Conservation (phyloP, 1,139 yeast genomes). For the Eremothecium gossypii region DNA sequence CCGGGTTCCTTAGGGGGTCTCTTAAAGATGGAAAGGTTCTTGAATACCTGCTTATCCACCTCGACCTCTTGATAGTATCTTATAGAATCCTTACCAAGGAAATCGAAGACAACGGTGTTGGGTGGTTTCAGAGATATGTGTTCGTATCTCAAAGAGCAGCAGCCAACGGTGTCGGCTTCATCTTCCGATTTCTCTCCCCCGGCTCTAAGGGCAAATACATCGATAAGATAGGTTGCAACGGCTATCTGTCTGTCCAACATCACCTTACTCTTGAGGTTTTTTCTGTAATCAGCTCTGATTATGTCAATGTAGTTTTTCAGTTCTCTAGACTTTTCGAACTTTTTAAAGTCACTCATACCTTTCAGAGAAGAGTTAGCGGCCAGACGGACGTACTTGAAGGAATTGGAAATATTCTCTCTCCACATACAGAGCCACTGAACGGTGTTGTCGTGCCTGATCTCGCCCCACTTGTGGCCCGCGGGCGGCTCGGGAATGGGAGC, state of each 20-base stretch:
- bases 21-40: slow-evolving; percentile 77
- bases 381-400: slow-evolving; percentile 78
- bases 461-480: slow-evolving; percentile 85
- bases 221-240: slow-evolving; percentile 87
- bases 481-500: slow-evolving; percentile 77
- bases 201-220: slow-evolving; percentile 92
- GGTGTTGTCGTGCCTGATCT: slow-evolving; percentile 75
- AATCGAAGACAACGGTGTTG: slow-evolving; percentile 80
- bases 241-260: slow-evolving; percentile 91
- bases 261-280: slow-evolving; percentile 58
- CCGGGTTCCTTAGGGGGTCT: slow-evolving; percentile 84
- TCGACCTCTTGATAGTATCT: slow-evolving; percentile 87
- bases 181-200: slow-evolving; percentile 98
- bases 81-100: slow-evolving; percentile 92
- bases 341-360: slow-evolving; percentile 83
- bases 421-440: slow-evolving; percentile 97
- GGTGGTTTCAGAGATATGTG: slow-evolving; percentile 85
- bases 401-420: slow-evolving; percentile 85
- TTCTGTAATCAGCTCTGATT: slow-evolving; percentile 68
- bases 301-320: slow-evolving; percentile 61
- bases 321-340: slow-evolving; percentile 88
- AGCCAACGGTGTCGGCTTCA: slow-evolving; percentile 97
- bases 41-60: slow-evolving; percentile 83
- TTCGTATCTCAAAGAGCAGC: slow-evolving; percentile 87
- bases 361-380: slow-evolving; percentile 88